These are phyloP conservation scores for Chenopodium berlandieri DNA, from an alignment of 148 eudicot genomes.

Conservation along the genomic window DNA sequence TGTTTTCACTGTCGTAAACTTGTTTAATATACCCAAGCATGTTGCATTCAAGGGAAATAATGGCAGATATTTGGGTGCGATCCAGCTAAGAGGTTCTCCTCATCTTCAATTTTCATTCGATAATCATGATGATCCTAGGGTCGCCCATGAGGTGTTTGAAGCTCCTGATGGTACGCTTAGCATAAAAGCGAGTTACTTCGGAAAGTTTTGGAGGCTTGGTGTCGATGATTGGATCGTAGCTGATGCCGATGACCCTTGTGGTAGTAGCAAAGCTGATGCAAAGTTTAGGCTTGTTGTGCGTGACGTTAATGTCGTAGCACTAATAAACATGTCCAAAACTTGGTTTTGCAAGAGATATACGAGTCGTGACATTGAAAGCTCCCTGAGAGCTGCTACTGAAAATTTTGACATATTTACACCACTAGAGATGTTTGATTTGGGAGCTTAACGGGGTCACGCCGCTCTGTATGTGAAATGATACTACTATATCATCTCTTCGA, in stretches of 20 bases:
- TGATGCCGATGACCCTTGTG: constrained; percentile 13
- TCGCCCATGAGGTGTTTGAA: background rate
- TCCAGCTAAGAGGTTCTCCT: background rate
- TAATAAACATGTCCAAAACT: background rate
- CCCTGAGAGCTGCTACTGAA: background rate
- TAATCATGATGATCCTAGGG: background rate
- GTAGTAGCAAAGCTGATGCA: background rate
- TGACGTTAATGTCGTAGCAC: background rate
- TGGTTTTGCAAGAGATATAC: background rate
- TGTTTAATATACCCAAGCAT: background rate
- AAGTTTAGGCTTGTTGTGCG: constrained; percentile 8
- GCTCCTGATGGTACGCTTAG: constrained; percentile 7
- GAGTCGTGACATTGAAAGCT: background rate
- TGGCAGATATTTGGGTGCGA: background rate
- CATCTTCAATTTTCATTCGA: background rate
- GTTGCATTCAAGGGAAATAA: constrained; percentile 12
- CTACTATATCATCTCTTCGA: no score
- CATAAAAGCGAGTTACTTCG: background rate
- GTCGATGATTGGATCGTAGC: background rate
- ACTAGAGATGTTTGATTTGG: background rate
- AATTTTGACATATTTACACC: background rate
- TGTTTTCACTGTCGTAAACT: background rate
- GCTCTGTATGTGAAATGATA: no score
- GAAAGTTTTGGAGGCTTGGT: constrained; percentile 7
- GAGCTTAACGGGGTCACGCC: no score